Conservation (phyloP, 306 rosid species). For the Vachellia collinsii region DNA sequence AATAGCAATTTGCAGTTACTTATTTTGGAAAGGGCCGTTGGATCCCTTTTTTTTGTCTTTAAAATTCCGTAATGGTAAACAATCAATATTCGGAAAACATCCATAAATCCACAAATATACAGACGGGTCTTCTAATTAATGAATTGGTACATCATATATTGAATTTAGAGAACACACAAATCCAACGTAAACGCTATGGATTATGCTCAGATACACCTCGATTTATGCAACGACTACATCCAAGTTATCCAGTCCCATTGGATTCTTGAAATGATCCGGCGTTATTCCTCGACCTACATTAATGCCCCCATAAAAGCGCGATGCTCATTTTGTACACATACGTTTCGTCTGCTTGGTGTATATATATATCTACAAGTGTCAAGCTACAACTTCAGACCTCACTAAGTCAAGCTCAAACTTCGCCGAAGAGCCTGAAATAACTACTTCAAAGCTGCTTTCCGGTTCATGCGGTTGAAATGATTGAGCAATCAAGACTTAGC, state of each 20-base stretch:
- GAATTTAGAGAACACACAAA: background rate
- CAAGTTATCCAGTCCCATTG: background rate
- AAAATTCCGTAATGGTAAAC: no score
- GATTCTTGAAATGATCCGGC: conserved; percentile 28
- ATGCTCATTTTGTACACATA: conserved; percentile 12
- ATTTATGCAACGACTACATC: background rate
- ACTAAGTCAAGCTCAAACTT: conserved; percentile 25
- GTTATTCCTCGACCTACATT: background rate
- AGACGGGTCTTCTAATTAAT: background rate
- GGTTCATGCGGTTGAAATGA: conserved; percentile 30
- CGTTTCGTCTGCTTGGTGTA: conserved; percentile 15
- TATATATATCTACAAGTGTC: background rate
- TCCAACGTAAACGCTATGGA: conserved; percentile 4
- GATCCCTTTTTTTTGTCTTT: no score
- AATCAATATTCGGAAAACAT: background rate
- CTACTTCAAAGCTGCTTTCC: conserved; percentile 12
- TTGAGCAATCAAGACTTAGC: conserved; percentile 58
- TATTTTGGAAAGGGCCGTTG: no score
- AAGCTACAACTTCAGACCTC: conserved; percentile 26
- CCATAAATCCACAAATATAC: background rate
- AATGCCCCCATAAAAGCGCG: background rate
- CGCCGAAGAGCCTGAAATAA: background rate
- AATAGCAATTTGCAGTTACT: no score
- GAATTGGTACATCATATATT: background rate
- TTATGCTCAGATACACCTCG: background rate